phyloP scores from a whole-genome alignment of 2,329 filamentous ascomycete species.

The Salinomyces thailandicus region DNA sequence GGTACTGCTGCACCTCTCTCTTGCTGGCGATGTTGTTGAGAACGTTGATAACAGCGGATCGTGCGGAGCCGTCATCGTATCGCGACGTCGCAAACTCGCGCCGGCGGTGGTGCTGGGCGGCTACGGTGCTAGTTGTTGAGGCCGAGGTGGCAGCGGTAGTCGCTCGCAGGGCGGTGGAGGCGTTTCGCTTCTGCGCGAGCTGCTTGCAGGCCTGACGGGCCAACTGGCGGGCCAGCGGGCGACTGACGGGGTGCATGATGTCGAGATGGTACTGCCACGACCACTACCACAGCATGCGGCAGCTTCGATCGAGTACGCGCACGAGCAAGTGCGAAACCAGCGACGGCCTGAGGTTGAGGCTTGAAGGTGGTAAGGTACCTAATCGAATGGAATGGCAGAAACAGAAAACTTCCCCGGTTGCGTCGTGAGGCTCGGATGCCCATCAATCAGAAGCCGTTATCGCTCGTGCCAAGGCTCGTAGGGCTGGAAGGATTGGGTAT shows the following conservation, averaged over 20 bases:
- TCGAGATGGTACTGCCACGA: neutral
- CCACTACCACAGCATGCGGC: slow-evolving; percentile 5
- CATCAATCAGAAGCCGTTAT: neutral
- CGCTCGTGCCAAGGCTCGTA: neutral
- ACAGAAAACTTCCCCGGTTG: too few species aligned
- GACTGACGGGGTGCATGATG: slow-evolving; percentile 8
- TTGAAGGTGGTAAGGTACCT: too few species aligned
- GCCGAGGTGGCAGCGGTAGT: neutral
- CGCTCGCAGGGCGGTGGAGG: slow-evolving; percentile 1
- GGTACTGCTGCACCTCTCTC: slow-evolving; percentile 92
- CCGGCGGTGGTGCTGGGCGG: slow-evolving; percentile 1
- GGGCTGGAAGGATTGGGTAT: neutral
- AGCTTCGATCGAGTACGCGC: too few species aligned
- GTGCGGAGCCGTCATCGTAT: slow-evolving; percentile 49
- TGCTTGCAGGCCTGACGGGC: slow-evolving; percentile 4
- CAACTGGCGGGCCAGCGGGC: slow-evolving; percentile 7
- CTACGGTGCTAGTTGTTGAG: neutral
- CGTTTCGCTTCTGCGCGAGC: slow-evolving; percentile 1
- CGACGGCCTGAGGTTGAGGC: too few species aligned
- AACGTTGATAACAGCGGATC: slow-evolving; percentile 76
- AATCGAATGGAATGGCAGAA: too few species aligned
- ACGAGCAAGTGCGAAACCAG: too few species aligned
- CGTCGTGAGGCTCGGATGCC: too few species aligned
- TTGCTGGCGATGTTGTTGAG: slow-evolving; percentile 94
- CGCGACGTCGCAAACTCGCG: slow-evolving; percentile 17